Percentiles rank a stretch among this genome's conserved stretches.
phyloP scores from a whole-genome alignment of 305 asterid genomes.

The Solanum aculeatissimum region DNA sequence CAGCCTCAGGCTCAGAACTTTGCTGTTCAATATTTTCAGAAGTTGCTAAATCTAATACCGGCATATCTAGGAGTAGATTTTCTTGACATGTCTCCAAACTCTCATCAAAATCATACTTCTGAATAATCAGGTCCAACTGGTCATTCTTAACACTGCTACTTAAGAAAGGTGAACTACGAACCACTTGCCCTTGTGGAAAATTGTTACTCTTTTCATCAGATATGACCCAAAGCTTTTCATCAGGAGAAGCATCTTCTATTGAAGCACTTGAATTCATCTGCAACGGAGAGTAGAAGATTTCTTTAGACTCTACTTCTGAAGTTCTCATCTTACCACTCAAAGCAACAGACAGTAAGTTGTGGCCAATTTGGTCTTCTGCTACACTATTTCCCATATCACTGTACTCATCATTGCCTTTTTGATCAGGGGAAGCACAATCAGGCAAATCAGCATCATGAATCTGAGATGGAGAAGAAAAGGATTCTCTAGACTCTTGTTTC shows the following conservation, averaged over 20 bases:
- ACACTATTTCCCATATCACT: neutral
- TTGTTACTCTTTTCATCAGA: constrained; percentile 23
- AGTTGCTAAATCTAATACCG: constrained; percentile 15
- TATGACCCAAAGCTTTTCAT: constrained; percentile 29
- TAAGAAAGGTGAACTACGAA: constrained; percentile 31
- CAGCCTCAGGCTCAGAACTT: neutral
- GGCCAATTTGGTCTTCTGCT: neutral
- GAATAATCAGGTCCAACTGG: constrained; percentile 13
- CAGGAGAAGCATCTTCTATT: constrained; percentile 31
- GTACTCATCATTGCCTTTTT: constrained; percentile 16
- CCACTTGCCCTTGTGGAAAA: constrained; percentile 33
- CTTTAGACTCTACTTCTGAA: constrained; percentile 42
- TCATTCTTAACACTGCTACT: constrained; percentile 38
- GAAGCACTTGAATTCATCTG: constrained; percentile 40
- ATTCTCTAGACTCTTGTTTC: constrained; percentile 39
- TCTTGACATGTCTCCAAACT: constrained; percentile 24
- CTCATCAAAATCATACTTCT: constrained; percentile 23
- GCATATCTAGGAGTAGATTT: constrained; percentile 19
- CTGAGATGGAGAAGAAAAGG: constrained; percentile 35
- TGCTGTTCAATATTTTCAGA: constrained; percentile 12
- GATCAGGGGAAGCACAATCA: constrained; percentile 30
- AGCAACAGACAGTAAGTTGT: neutral
- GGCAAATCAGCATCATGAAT: constrained; percentile 29
- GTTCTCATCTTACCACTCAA: constrained; percentile 10
- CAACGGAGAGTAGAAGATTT: constrained; percentile 38